These are phyloP conservation scores for Quambalaria eucalypti DNA, from an alignment of 1,284 basidiomycete genomes.

Conservation along the genomic window DNA sequence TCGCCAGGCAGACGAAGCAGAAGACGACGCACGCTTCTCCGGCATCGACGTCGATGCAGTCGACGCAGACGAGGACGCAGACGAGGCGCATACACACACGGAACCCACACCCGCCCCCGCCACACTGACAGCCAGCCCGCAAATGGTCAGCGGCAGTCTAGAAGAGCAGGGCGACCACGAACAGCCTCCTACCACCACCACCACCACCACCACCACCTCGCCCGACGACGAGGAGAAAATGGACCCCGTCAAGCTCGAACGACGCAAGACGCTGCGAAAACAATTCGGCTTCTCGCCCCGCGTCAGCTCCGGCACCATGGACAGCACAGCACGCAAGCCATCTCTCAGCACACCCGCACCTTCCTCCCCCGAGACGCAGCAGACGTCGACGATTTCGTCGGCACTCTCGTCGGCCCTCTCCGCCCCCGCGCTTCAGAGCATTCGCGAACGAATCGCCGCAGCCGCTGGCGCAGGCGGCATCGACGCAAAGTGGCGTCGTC, in stretches of 20 bases:
- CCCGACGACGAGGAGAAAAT: slow-evolving; percentile 3
- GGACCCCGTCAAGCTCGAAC: slow-evolving; percentile 31
- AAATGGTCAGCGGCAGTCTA: no score
- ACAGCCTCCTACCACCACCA: neutral
- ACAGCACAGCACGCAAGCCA: neutral
- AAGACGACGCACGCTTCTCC: slow-evolving; percentile 43
- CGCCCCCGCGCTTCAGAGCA: slow-evolving; percentile 2
- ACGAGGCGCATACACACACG: neutral
- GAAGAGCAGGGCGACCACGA: neutral
- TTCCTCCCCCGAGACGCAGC: slow-evolving; percentile 15
- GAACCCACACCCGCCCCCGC: neutral
- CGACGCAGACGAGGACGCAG: neutral
- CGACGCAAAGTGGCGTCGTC: slow-evolving; percentile 7
- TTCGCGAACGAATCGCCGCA: neutral
- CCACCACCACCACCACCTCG: neutral
- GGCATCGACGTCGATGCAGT: neutral
- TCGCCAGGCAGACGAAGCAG: slow-evolving; percentile 40
- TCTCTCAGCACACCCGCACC: no score
- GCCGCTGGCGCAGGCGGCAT: neutral
- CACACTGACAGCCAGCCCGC: no score
- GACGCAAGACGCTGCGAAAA: slow-evolving; percentile 40
- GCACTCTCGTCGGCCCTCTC: slow-evolving; percentile 31
- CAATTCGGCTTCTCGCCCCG: slow-evolving; percentile 39
- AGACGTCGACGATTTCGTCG: slow-evolving; percentile 4
- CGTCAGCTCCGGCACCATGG: slow-evolving; percentile 10